Conservation (phyloP, 352 stramenopile species). For the Globisporangium camurandrum region DNA sequence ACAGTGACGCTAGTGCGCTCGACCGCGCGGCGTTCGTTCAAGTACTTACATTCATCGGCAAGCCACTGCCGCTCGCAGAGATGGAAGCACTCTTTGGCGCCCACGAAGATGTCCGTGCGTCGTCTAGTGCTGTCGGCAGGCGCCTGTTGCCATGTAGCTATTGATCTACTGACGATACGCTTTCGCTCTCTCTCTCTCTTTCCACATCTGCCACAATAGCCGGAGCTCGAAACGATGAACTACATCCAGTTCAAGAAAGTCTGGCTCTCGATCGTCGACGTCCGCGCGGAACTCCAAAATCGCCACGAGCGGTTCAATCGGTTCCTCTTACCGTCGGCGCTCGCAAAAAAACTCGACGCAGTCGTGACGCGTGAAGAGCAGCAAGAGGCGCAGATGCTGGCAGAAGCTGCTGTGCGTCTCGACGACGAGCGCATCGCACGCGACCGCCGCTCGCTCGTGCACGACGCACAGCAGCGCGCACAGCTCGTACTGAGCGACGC, state of each 20-base stretch:
- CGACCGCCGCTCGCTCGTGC: constrained; percentile 37
- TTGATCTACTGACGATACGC: no score
- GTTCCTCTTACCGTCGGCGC: constrained; percentile 33
- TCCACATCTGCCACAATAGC: constrained; percentile 15
- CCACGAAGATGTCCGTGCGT: constrained; percentile 50
- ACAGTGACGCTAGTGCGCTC: constrained; percentile 37
- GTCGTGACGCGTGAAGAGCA: constrained; percentile 65
- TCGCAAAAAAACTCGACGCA: constrained; percentile 58
- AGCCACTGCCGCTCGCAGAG: constrained; percentile 49
- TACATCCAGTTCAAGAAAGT: constrained; percentile 72
- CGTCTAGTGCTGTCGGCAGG: not conserved
- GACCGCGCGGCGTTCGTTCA: constrained; percentile 62
- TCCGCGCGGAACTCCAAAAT: constrained; percentile 47
- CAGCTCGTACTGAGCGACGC: constrained; percentile 39
- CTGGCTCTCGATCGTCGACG: constrained; percentile 60
- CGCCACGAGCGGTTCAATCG: constrained; percentile 62
- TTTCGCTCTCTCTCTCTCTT: not conserved
- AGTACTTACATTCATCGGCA: constrained; percentile 58
- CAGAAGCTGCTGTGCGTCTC: constrained; percentile 44
- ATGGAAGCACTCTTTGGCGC: constrained; percentile 60
- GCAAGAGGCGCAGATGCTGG: constrained; percentile 43
- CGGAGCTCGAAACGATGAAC: constrained; percentile 58
- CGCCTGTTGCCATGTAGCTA: no score
- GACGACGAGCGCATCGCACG: constrained; percentile 36
- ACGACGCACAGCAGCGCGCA: constrained; percentile 37